phyloP scores from a whole-genome alignment of 2,329 filamentous ascomycete species.

The Colletotrichum abscissum region DNA sequence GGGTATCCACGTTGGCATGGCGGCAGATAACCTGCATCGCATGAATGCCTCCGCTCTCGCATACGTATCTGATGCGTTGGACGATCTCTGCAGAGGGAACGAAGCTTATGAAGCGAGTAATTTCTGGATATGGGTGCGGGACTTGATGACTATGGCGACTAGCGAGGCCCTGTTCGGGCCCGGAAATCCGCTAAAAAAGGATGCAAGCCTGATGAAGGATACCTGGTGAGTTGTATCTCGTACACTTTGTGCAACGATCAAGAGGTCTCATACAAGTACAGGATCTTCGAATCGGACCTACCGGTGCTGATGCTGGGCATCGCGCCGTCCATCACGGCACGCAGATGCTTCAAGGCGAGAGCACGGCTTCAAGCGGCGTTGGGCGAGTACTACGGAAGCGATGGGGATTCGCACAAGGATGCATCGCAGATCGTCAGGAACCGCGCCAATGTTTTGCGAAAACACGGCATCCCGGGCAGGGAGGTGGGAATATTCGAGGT shows the following conservation, averaged over 20 bases:
- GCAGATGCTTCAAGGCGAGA: conserved; percentile 44
- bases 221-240: conserved; percentile 42
- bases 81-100: conserved; percentile 39
- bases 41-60: conserved; percentile 30
- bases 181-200: conserved; percentile 51
- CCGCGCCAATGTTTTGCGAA: conserved; percentile 43
- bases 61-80: conserved; percentile 18
- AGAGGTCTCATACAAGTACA: not conserved
- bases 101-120: conserved; percentile 37
- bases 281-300: conserved; percentile 18
- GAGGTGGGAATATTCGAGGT: conserved; percentile 46
- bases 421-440: conserved; percentile 43
- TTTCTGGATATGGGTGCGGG: conserved; percentile 52
- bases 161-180: conserved; percentile 54
- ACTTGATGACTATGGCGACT: conserved; percentile 51
- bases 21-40: not conserved
- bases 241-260: not conserved
- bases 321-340: conserved; percentile 44
- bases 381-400: conserved; percentile 44
- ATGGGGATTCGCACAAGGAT: conserved; percentile 41
- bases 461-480: conserved; percentile 41
- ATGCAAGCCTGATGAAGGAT: conserved; percentile 46
- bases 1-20: conserved; percentile 17
- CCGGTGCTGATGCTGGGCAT: conserved; percentile 39
- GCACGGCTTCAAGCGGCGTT: conserved; percentile 41